A percentile compares a stretch with the other conserved stretches of the same genome.
Conservation (phyloP, 306 rosid genomes). For the Castanea mollissima region DNA sequence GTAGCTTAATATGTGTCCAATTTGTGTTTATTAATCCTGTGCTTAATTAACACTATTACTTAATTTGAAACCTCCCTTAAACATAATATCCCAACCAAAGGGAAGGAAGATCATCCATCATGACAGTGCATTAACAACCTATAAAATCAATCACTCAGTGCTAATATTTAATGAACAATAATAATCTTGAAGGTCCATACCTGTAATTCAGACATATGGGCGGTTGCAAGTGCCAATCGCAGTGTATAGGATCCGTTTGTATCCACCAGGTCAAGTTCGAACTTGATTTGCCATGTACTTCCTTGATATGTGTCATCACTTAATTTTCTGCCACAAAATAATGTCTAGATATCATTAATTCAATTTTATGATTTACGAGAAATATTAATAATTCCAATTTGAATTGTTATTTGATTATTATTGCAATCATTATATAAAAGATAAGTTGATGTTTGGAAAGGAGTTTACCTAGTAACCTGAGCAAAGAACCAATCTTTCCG, state of each 20-base stretch:
- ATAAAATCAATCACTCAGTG: too few relatives aligned
- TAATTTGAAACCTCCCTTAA: too few relatives aligned
- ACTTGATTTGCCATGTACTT: constrained; percentile 75
- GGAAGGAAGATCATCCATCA: too few relatives aligned
- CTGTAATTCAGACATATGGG: constrained; percentile 56
- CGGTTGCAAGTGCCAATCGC: constrained; percentile 71
- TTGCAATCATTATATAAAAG: neutral
- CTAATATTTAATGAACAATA: neutral
- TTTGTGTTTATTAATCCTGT: too few relatives aligned
- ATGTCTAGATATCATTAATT: too few relatives aligned
- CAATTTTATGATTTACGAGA: neutral
- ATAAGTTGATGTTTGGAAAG: neutral
- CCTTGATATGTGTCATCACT: constrained; percentile 56
- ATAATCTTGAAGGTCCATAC: constrained; percentile 17
- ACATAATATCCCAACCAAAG: too few relatives aligned
- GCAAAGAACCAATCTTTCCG: constrained; percentile 88
- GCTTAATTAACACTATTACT: too few relatives aligned
- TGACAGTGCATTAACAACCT: too few relatives aligned
- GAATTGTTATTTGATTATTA: neutral
- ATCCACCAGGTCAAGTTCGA: constrained; percentile 43
- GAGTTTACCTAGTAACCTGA: constrained; percentile 74
- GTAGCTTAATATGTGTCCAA: too few relatives aligned
- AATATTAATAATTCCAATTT: neutral
- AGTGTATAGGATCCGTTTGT: constrained; percentile 41
- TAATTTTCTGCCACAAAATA: constrained; percentile 44